Conservation (phyloP, 1,139 yeast genomes). For the Debaryomyces fabryi region DNA sequence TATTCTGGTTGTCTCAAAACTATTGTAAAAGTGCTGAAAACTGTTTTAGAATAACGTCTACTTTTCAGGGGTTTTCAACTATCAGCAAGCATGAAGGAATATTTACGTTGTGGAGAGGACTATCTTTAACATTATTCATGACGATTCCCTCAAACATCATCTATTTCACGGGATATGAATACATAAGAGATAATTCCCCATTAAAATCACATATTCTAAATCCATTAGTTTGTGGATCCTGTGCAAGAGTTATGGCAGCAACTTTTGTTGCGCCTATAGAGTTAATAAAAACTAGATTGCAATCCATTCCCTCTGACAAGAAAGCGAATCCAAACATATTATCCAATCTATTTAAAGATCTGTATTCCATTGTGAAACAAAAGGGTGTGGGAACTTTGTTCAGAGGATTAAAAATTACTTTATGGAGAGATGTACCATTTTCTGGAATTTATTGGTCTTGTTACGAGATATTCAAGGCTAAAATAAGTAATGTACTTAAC, state of each 20-base stretch:
- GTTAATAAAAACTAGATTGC: slow-evolving; percentile 82
- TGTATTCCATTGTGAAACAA: slow-evolving; percentile 51
- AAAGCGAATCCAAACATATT: slow-evolving; percentile 41
- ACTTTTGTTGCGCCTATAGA: slow-evolving; percentile 88
- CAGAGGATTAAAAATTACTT: slow-evolving; percentile 82
- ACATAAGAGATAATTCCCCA: slow-evolving; percentile 75
- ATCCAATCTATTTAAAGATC: slow-evolving; percentile 56
- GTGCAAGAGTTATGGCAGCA: slow-evolving; percentile 84
- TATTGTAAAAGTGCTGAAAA: slow-evolving; percentile 38
- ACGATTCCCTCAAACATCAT: slow-evolving; percentile 92
- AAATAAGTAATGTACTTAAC: slow-evolving; percentile 25
- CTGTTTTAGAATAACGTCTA: slow-evolving; percentile 51
- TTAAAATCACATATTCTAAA: slow-evolving; percentile 53
- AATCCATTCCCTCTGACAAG: slow-evolving; percentile 65
- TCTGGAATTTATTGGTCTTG: slow-evolving; percentile 94
- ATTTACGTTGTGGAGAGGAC: slow-evolving; percentile 84
- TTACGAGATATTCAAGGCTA: slow-evolving; percentile 55
- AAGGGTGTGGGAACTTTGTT: slow-evolving; percentile 72
- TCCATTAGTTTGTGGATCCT: slow-evolving; percentile 83
- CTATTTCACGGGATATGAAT: slow-evolving; percentile 92
- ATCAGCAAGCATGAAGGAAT: slow-evolving; percentile 76
- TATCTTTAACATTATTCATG: slow-evolving; percentile 81
- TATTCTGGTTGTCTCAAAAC: slow-evolving; percentile 47
- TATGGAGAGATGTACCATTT: slow-evolving; percentile 98
- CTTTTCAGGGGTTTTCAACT: slow-evolving; percentile 70